Evolutionary conservation across 2,329 filamentous ascomycete genomes (phyloP).

Genomic region (Fusarium sp.): DNA sequence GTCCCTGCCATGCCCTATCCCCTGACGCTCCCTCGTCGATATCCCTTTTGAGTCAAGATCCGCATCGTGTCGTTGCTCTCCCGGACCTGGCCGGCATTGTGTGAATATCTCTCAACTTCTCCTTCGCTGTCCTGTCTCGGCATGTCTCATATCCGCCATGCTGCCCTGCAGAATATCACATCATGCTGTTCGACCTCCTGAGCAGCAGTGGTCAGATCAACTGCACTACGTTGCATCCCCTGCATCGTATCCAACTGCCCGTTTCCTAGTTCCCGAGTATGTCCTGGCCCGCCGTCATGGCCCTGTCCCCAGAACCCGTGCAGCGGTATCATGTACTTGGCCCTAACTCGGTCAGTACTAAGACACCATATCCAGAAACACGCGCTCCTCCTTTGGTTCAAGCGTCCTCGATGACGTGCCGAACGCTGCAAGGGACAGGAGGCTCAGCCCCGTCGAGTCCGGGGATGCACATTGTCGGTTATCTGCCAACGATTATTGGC

Average conservation of each 20-base stretch:
- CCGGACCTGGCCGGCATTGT: conserved; percentile 8
- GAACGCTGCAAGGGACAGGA: conserved; percentile 12
- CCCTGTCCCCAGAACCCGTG: conserved; percentile 1
- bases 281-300: conserved; percentile 3
- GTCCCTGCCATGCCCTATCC: neutral
- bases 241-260: conserved; percentile 27
- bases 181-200: conserved; percentile 7
- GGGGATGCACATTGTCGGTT: neutral
- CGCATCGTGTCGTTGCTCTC: conserved; percentile 9
- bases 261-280: conserved; percentile 20
- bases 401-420: conserved; percentile 14
- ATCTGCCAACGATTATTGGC: neutral
- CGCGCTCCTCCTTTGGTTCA: conserved; percentile 14
- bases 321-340: conserved; percentile 6
- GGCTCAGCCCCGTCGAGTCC: neutral
- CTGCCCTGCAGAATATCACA: conserved; percentile 30
- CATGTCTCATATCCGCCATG: conserved; percentile 24
- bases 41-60: conserved; percentile 17
- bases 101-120: neutral
- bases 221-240: neutral
- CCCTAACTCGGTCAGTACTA: conserved; percentile 1
- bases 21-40: conserved; percentile 6
- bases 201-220: neutral
- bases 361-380: conserved; percentile 10
- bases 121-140: conserved; percentile 19